A percentile compares a stretch with the other conserved stretches of the same genome.
phyloP scores from a whole-genome alignment of 306 rosid genomes.

The Citrullus mucosospermus region DNA sequence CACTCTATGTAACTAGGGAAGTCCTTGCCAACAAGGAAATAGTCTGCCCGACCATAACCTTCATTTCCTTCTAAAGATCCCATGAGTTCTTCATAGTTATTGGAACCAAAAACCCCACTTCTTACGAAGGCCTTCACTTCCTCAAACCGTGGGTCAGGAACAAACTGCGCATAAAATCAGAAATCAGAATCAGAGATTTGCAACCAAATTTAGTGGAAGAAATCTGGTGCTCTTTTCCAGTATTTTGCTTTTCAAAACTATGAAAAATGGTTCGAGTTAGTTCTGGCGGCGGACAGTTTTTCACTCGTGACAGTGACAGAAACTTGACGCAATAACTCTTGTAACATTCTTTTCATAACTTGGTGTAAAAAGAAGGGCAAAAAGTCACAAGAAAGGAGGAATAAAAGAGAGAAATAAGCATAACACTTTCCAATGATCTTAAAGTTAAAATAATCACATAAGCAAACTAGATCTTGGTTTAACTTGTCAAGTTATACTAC shows the following conservation, averaged over 20 bases:
- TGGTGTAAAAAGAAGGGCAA: not conserved
- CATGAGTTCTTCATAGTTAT: slow-evolving; percentile 61
- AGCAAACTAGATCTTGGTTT: not conserved
- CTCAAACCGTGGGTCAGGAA: slow-evolving; percentile 82
- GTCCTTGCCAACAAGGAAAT: slow-evolving; percentile 92
- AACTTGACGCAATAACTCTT: not conserved
- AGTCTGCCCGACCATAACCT: slow-evolving; percentile 91
- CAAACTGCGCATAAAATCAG: slow-evolving; percentile 31
- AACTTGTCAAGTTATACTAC: not conserved
- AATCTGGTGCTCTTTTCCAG: not conserved
- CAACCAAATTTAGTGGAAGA: not conserved
- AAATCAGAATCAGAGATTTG: not conserved
- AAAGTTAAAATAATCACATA: not conserved
- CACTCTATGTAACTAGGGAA: slow-evolving; percentile 92
- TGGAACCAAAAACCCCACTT: slow-evolving; percentile 71
- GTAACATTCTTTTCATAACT: not conserved
- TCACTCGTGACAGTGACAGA: not conserved
- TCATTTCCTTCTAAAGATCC: slow-evolving; percentile 86
- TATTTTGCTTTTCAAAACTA: not conserved
- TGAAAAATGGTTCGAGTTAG: not conserved
- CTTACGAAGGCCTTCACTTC: slow-evolving; percentile 65
- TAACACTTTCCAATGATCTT: not conserved
- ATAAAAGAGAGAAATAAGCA: not conserved
- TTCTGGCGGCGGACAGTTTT: not conserved
- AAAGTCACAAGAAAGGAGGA: not conserved